Evolutionary conservation across 257 asterid genomes (phyloP).

Genomic region (Solanum clarkiae): DNA sequence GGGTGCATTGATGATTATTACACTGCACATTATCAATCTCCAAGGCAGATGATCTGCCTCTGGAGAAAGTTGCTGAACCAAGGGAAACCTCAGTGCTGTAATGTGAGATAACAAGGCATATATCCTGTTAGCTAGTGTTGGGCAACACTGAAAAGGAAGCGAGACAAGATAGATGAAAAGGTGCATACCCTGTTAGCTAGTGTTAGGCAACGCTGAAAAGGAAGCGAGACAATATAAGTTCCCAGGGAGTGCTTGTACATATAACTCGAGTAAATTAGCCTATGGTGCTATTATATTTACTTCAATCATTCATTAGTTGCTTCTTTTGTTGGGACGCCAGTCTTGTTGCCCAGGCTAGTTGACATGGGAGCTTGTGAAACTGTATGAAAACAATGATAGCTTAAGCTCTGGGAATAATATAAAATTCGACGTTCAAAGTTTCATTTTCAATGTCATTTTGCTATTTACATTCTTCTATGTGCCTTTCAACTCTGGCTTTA

Average conservation of each 20-base stretch:
- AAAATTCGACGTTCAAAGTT: background rate
- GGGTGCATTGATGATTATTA: constrained; percentile 76
- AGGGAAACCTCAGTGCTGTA: constrained; percentile 71
- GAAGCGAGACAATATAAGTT: background rate
- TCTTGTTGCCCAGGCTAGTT: background rate
- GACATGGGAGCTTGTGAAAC: background rate
- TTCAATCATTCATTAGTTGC: background rate
- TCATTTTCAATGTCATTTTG: background rate
- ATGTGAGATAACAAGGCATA: constrained; percentile 51
- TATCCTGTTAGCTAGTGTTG: background rate
- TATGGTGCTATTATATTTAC: background rate
- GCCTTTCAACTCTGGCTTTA: background rate
- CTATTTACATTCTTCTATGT: background rate
- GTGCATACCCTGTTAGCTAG: background rate
- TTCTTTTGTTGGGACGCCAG: background rate
- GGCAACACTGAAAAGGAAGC: background rate
- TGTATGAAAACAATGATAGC: background rate
- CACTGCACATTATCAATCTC: constrained; percentile 93
- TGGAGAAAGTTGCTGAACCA: constrained; percentile 58
- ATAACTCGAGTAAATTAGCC: background rate
- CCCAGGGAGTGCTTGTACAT: background rate
- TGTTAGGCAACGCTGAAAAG: background rate
- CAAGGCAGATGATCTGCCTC: constrained; percentile 88
- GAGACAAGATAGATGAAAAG: constrained; percentile 22
- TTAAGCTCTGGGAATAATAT: background rate